Conservation (phyloP, 2,329 filamentous ascomycete species). For the Sarocladium brachiariae region DNA sequence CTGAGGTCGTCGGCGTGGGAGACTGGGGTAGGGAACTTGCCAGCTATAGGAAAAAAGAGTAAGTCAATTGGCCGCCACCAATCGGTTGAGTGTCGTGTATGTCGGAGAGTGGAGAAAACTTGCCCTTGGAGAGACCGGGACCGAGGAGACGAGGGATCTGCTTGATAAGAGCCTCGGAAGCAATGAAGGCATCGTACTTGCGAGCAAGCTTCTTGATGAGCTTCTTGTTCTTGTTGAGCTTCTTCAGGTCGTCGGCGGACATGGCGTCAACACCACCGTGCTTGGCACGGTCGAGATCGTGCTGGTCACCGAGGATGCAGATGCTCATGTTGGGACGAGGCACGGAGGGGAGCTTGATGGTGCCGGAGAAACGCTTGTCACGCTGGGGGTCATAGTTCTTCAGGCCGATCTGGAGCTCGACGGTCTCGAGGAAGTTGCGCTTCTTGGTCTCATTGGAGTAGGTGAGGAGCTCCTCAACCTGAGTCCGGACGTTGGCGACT, state of each 20-base stretch:
- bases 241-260: conserved; percentile 98
- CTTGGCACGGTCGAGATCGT: conserved; percentile 99
- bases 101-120: conserved; percentile 39
- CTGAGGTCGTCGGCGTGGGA: conserved; percentile 92
- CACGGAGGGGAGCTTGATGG: conserved; percentile 87
- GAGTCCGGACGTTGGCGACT: conserved; percentile 90
- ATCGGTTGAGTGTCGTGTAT: no score
- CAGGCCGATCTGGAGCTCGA: conserved; percentile 86
- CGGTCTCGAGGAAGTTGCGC: conserved; percentile 95
- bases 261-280: conserved; percentile 98
- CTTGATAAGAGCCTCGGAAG: conserved; percentile 97
- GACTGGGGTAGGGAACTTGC: conserved; percentile 99
- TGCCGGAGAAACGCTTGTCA: conserved; percentile 99
- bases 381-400: conserved; percentile 99
- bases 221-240: conserved; percentile 99
- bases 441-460: conserved; percentile 95
- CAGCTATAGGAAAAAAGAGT: conserved; percentile 50
- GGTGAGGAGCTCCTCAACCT: conserved; percentile 88
- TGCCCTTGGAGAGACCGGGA: conserved; percentile 95
- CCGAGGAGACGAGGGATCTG: conserved; percentile 99
- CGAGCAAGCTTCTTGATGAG: conserved; percentile 99
- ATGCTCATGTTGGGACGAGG: conserved; percentile 88
- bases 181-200: conserved; percentile 99
- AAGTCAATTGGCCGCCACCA: no score
- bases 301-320: conserved; percentile 65